Percentiles rank a stretch among this genome's conserved stretches.
Conservation (phyloP, 2,329 filamentous ascomycete genomes). For the Botrytis hyacinthi region DNA sequence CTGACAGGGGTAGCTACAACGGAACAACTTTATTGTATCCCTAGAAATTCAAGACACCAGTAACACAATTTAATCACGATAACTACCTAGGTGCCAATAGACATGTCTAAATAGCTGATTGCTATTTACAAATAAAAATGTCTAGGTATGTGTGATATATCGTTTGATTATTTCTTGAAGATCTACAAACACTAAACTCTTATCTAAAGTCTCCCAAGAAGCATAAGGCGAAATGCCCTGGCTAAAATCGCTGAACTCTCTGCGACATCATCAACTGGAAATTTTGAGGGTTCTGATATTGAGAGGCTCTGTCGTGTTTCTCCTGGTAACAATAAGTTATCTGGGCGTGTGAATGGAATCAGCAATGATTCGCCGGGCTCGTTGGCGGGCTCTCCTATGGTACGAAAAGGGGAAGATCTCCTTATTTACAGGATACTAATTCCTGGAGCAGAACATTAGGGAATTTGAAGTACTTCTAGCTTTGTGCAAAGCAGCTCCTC, state of each 20-base stretch:
- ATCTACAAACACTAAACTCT: neutral
- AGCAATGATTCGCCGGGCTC: conserved; percentile 43
- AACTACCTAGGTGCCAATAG: neutral
- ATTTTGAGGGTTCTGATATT: conserved; percentile 62
- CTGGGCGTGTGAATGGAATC: conserved; percentile 50
- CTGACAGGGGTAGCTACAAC: conserved; percentile 33
- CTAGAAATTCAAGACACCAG: neutral
- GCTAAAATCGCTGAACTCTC: conserved; percentile 65
- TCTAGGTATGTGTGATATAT: conserved; percentile 11
- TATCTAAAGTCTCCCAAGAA: conserved; percentile 43
- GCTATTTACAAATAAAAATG: conserved; percentile 3
- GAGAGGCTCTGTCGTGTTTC: conserved; percentile 60
- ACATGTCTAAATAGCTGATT: neutral
- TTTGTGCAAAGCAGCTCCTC: conserved; percentile 83
- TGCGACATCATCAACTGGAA: conserved; percentile 51
- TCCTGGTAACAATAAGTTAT: conserved; percentile 46
- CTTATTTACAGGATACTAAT: conserved; percentile 14
- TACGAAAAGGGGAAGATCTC: conserved; percentile 37
- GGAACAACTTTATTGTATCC: neutral
- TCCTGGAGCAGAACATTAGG: conserved; percentile 65
- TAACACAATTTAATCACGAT: neutral
- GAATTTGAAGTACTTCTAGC: conserved; percentile 92
- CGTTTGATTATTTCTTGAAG: neutral
- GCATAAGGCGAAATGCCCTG: conserved; percentile 61
- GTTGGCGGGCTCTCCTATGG: conserved; percentile 59